A percentile compares a stretch with the other conserved stretches of the same genome.
Evolutionary conservation across 2,329 filamentous ascomycete genomes (phyloP).

Genomic region (Penicillium sumatraense): DNA sequence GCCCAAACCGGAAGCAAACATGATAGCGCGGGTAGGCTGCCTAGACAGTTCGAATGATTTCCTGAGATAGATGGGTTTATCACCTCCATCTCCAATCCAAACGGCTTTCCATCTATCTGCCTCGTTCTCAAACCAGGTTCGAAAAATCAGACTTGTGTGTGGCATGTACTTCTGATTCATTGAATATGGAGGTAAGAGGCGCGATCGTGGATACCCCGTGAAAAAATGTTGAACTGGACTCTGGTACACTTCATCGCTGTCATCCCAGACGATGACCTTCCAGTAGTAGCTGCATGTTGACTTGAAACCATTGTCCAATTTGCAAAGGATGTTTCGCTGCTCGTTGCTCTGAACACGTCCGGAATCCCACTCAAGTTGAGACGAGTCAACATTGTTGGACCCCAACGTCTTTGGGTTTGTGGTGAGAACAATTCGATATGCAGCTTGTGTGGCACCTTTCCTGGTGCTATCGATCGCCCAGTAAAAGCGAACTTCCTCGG

Average conservation of each 20-base stretch:
- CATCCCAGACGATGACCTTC: conserved; percentile 27
- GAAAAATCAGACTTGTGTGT: conserved; percentile 28
- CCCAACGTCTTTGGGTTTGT: conserved; percentile 1
- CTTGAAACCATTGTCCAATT: conserved; percentile 18
- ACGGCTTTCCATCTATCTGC: conserved; percentile 30
- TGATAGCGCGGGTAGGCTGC: conserved; percentile 17
- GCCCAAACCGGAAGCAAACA: conserved; percentile 29
- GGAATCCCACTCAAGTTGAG: conserved; percentile 23
- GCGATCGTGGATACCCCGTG: conserved; percentile 25
- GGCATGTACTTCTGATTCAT: conserved; percentile 36
- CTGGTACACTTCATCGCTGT: conserved; percentile 8
- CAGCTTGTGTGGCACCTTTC: conserved; percentile 11
- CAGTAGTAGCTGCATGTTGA: conserved; percentile 27
- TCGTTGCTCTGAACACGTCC: conserved; percentile 23
- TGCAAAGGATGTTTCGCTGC: conserved; percentile 31
- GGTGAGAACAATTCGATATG: conserved; percentile 22
- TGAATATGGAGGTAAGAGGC: conserved; percentile 28
- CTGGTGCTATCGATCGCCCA: conserved; percentile 21
- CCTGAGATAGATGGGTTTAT: conserved; percentile 30
- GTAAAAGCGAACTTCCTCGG: conserved; percentile 27
- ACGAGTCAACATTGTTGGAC: not conserved
- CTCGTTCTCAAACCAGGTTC: conserved; percentile 31
- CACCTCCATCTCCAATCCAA: conserved; percentile 31
- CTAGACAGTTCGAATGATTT: conserved; percentile 21
- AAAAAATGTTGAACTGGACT: conserved; percentile 27